phyloP scores from a whole-genome alignment of 2,329 filamentous ascomycete species.

The Juglanconis sp. region DNA sequence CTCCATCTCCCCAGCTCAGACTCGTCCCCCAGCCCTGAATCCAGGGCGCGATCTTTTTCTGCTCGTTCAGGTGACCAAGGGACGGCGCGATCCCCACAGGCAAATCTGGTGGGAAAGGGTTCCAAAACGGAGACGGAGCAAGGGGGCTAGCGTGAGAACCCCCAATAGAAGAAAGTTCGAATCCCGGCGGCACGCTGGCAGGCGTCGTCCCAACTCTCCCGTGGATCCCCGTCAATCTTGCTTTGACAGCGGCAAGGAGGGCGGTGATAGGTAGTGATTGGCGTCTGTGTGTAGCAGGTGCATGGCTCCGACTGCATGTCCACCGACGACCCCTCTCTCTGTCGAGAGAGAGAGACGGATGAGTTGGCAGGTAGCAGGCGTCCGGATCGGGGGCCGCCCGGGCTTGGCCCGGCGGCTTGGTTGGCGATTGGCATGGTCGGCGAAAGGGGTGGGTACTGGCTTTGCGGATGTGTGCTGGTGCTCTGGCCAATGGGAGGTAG shows the following conservation, averaged over 20 bases:
- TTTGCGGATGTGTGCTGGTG: background rate
- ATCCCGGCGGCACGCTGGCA: constrained; percentile 2
- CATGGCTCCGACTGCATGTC: constrained; percentile 2
- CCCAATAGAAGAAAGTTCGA: background rate
- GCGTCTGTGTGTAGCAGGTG: background rate
- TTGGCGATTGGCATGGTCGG: background rate
- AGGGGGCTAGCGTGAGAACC: background rate
- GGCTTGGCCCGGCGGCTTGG: background rate
- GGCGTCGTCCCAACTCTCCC: background rate
- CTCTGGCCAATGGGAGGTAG: background rate
- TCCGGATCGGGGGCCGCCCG: constrained; percentile 2
- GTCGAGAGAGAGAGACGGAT: constrained; percentile 2
- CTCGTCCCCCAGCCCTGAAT: background rate
- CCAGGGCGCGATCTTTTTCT: background rate
- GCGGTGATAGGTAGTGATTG: background rate
- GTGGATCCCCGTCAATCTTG: constrained; percentile 3
- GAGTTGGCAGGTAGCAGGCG: constrained; percentile 1
- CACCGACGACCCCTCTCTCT: background rate
- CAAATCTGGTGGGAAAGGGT: constrained; percentile 11
- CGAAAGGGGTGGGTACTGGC: background rate
- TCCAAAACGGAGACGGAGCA: background rate
- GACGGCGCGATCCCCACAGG: constrained; percentile 1
- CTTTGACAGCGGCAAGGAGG: constrained; percentile 1
- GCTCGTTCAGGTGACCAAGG: background rate
- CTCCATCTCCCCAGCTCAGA: background rate